Conservation (phyloP, 352 stramenopile species). For the Pythium angustatum region DNA sequence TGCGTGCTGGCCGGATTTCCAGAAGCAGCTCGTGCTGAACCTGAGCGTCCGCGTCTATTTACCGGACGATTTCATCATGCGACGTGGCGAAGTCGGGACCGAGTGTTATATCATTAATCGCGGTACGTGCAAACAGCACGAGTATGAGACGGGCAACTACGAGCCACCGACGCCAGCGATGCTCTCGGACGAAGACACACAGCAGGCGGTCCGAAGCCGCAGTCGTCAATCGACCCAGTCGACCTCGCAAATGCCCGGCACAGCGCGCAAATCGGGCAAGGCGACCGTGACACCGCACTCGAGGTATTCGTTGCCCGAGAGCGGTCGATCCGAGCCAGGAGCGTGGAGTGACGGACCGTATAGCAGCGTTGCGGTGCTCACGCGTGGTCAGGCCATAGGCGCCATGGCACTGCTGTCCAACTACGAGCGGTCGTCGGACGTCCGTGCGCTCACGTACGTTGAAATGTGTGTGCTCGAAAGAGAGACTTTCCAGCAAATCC, state of each 20-base stretch:
- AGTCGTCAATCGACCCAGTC: too few relatives aligned
- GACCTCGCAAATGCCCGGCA: too few relatives aligned
- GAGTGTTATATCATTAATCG: slow-evolving; percentile 78
- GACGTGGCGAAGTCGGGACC: slow-evolving; percentile 51
- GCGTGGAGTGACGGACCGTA: too few relatives aligned
- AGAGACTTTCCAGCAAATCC: slow-evolving; percentile 33
- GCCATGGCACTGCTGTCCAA: slow-evolving; percentile 54
- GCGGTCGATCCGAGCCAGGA: too few relatives aligned
- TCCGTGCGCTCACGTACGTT: slow-evolving; percentile 38
- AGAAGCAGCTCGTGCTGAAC: slow-evolving; percentile 60
- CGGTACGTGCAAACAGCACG: slow-evolving; percentile 53
- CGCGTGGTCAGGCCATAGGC: slow-evolving; percentile 39
- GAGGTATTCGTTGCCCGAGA: too few relatives aligned
- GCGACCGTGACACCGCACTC: too few relatives aligned
- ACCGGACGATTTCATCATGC: slow-evolving; percentile 73
- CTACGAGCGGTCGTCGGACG: slow-evolving; percentile 40
- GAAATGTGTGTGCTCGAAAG: slow-evolving; percentile 45
- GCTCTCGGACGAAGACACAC: background rate
- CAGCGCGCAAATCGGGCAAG: too few relatives aligned
- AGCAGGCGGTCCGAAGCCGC: too few relatives aligned
- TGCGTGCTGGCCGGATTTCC: slow-evolving; percentile 57
- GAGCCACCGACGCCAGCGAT: slow-evolving; percentile 22
- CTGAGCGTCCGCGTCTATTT: slow-evolving; percentile 68
- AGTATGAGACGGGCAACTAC: slow-evolving; percentile 26
- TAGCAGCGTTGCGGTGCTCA: too few relatives aligned